phyloP scores from a whole-genome alignment of 371 early-diverging fungal genomes.

The Phascolomyces articulosus region DNA sequence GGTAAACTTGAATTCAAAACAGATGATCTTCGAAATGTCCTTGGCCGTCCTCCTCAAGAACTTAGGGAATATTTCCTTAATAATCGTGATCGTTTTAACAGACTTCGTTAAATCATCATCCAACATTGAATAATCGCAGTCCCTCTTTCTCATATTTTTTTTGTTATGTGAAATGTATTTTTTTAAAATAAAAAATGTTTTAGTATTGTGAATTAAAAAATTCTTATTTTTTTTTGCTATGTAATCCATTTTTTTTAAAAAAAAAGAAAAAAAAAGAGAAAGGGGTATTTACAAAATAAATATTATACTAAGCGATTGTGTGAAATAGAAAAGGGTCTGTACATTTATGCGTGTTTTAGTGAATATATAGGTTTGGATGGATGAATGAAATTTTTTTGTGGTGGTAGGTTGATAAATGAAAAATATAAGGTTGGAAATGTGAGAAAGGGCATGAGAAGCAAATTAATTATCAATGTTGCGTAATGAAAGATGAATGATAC shows the following conservation, averaged over 20 bases:
- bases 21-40: conserved; percentile 29
- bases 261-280: not conserved
- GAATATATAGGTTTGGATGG: too few species aligned
- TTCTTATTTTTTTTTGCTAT: not conserved
- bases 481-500: conserved; percentile 32
- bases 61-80: conserved; percentile 34
- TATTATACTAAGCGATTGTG: not conserved
- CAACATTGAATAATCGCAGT: not conserved
- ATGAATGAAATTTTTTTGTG: too few species aligned
- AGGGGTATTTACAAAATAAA: conserved; percentile 5
- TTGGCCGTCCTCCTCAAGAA: conserved; percentile 32
- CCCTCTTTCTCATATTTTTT: not conserved
- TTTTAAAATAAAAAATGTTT: not conserved
- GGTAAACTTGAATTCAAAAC: conserved; percentile 26
- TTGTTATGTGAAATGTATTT: not conserved
- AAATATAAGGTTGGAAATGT: not conserved
- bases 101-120: conserved; percentile 27
- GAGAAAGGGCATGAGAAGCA: not conserved
- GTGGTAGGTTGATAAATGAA: not conserved
- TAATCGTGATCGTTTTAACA: conserved; percentile 44
- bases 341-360: not conserved
- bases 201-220: not conserved
- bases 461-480: not conserved
- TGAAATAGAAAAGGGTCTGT: conserved; percentile 2
- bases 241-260: not conserved